These are phyloP conservation scores for Penicillium capsulatum DNA, from an alignment of 2,329 filamentous ascomycete species.

Conservation along the genomic window DNA sequence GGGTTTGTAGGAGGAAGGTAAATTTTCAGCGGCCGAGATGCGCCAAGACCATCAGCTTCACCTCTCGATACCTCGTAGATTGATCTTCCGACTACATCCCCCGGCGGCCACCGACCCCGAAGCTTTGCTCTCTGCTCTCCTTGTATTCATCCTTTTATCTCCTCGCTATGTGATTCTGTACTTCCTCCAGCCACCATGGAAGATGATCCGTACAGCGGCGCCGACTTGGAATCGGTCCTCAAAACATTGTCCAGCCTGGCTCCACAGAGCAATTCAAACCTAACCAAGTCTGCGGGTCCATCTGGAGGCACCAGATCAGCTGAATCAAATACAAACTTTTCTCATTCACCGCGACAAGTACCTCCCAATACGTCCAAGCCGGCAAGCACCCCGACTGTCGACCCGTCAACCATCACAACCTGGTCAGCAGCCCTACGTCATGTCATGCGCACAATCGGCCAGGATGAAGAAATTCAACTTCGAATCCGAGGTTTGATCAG, in stretches of 20 bases:
- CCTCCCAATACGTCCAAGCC: slow-evolving; percentile 8
- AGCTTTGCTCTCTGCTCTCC: too few species aligned
- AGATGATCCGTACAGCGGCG: slow-evolving; percentile 25
- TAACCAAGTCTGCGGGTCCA: background rate
- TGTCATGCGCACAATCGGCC: slow-evolving; percentile 48
- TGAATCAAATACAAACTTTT: background rate
- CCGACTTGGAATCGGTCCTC: slow-evolving; percentile 42
- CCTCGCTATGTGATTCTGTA: background rate
- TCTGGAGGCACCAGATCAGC: background rate
- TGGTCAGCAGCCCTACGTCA: slow-evolving; percentile 51
- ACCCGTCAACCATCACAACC: slow-evolving; percentile 48
- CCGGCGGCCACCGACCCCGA: background rate
- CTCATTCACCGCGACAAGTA: background rate
- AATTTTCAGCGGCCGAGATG: slow-evolving; percentile 25
- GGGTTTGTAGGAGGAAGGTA: slow-evolving; percentile 19
- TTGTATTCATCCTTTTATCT: background rate
- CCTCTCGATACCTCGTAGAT: slow-evolving; percentile 1
- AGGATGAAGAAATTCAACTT: slow-evolving; percentile 43
- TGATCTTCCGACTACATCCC: background rate
- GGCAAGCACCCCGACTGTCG: slow-evolving; percentile 15
- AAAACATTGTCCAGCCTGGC: slow-evolving; percentile 39
- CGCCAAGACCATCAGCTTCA: slow-evolving; percentile 24
- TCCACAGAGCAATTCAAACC: slow-evolving; percentile 10
- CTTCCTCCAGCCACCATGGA: slow-evolving; percentile 11
- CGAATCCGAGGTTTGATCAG: slow-evolving; percentile 56